A percentile compares a stretch with the other conserved stretches of the same genome.
phyloP scores from a whole-genome alignment of 495 filamentous ascomycete species.

The Hyaloscypha finlandica region DNA sequence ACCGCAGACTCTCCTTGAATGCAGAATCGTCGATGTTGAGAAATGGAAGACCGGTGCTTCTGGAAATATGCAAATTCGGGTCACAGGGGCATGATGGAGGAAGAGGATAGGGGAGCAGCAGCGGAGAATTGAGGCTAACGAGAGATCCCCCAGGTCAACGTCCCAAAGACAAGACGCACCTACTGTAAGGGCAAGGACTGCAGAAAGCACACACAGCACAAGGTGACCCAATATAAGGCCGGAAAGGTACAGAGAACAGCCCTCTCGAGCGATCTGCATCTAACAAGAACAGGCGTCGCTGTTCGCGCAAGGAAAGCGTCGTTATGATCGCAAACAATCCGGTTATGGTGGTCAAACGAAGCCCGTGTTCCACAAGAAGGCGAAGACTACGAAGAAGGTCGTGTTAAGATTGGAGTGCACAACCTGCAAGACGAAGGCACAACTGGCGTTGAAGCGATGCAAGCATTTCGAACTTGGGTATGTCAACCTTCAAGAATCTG shows the following conservation, averaged over 20 bases:
- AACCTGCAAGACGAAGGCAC: slow-evolving; percentile 96
- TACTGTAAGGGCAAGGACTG: slow-evolving; percentile 95
- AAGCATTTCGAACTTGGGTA: slow-evolving; percentile 99
- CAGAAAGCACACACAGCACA: slow-evolving; percentile 92
- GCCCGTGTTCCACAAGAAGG: slow-evolving; percentile 99
- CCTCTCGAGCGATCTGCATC: neutral
- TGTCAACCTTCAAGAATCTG: slow-evolving; percentile 39
- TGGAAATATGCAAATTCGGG: neutral
- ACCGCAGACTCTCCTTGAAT: neutral
- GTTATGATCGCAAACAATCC: slow-evolving; percentile 99
- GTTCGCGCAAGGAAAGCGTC: slow-evolving; percentile 98
- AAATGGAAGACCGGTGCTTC: neutral
- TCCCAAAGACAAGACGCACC: slow-evolving; percentile 88
- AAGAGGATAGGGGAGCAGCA: slow-evolving; percentile 3
- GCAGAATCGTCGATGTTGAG: neutral
- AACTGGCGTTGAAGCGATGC: slow-evolving; percentile 97
- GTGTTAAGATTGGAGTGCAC: slow-evolving; percentile 97
- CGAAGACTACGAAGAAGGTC: slow-evolving; percentile 99
- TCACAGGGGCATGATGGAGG: neutral
- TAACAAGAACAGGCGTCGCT: slow-evolving; percentile 68
- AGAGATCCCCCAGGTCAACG: slow-evolving; percentile 65
- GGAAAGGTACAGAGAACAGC: slow-evolving; percentile 61
- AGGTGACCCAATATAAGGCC: slow-evolving; percentile 94
- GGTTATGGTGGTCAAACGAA: slow-evolving; percentile 99
- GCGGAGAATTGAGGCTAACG: slow-evolving; percentile 22